Conservation (phyloP, 148 eudicot species). For the Fagopyrum esculentum region DNA sequence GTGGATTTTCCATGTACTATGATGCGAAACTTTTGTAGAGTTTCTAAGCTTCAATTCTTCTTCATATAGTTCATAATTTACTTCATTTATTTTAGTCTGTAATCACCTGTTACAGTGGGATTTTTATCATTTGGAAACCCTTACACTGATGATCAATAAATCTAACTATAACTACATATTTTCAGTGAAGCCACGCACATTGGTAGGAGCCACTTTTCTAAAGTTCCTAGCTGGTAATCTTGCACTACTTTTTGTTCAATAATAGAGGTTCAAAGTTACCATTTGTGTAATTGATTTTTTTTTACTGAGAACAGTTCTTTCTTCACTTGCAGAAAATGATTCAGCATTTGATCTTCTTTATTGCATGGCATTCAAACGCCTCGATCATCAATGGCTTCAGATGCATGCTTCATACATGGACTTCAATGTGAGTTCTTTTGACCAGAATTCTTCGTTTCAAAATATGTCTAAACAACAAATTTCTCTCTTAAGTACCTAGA, state of each 20-base stretch:
- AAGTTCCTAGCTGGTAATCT: constrained; percentile 73
- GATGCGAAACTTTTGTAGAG: neutral
- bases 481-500: too few species aligned
- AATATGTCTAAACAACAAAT: neutral
- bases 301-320: neutral
- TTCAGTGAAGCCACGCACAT: constrained; percentile 70
- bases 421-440: constrained; percentile 68
- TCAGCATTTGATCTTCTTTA: constrained; percentile 90
- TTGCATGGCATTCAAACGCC: constrained; percentile 87
- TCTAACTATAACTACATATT: constrained; percentile 7
- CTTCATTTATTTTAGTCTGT: neutral
- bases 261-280: neutral
- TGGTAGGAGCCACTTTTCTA: constrained; percentile 80
- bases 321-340: constrained; percentile 59
- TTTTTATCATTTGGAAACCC: neutral
- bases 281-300: neutral
- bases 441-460: neutral
- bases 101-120: neutral
- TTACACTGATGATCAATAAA: neutral
- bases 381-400: constrained; percentile 87
- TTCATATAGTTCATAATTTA: neutral
- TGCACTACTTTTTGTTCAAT: neutral
- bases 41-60: neutral
- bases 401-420: constrained; percentile 99
- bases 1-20: neutral